Conservation (phyloP, 306 rosid genomes). For the Pueraria montana region DNA sequence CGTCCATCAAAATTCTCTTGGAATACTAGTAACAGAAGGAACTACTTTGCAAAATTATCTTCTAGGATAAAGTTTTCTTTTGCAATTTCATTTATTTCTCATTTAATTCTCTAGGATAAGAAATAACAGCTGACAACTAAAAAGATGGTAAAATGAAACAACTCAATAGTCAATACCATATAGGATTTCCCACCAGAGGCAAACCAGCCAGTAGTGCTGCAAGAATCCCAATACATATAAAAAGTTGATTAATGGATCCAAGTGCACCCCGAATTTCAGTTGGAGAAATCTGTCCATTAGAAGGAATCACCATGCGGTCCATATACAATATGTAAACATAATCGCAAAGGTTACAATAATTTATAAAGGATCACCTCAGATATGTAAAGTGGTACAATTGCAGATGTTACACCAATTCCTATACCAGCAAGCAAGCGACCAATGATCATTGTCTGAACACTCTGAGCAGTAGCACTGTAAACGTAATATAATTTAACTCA, state of each 20-base stretch:
- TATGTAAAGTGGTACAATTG: constrained; percentile 94
- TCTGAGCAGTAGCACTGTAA: constrained; percentile 87
- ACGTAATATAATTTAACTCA: constrained; percentile 30
- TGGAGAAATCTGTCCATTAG: constrained; percentile 82
- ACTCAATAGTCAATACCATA: constrained; percentile 69
- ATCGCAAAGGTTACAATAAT: background rate
- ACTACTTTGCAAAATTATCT: constrained; percentile 1
- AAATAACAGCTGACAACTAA: constrained; percentile 31
- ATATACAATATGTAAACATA: constrained; percentile 9
- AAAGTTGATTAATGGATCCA: constrained; percentile 93
- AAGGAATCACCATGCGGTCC: constrained; percentile 27
- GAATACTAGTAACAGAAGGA: background rate
- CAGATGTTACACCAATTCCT: constrained; percentile 93
- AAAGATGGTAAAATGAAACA: constrained; percentile 30
- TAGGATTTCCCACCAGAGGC: constrained; percentile 88
- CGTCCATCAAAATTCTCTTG: background rate
- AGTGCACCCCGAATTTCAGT: constrained; percentile 95
- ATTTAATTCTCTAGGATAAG: no score
- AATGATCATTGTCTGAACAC: constrained; percentile 84
- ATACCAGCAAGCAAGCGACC: constrained; percentile 93
- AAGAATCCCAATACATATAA: constrained; percentile 92
- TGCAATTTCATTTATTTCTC: background rate
- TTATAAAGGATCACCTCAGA: constrained; percentile 76
- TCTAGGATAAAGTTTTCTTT: constrained; percentile 5
- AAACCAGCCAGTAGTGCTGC: constrained; percentile 87